A percentile compares a stretch with the other conserved stretches of the same genome.
These are phyloP conservation scores for Wallacemonas collosoma DNA, from an alignment of 208 protist genomes.

Conservation along the genomic window DNA sequence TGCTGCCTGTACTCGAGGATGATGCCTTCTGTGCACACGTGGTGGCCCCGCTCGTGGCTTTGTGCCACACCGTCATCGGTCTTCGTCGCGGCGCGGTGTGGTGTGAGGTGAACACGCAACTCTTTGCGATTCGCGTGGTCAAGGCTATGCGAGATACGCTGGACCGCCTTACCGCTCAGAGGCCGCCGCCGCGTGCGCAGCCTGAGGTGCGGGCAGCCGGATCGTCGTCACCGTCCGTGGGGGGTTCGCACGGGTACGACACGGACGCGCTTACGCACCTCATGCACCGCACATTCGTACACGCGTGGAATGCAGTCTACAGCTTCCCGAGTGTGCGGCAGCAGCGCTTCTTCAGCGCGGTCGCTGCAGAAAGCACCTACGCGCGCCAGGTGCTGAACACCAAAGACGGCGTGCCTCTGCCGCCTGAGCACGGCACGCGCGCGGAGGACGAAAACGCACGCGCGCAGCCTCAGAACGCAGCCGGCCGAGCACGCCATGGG, in stretches of 20 bases:
- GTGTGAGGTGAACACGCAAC: conserved; percentile 63
- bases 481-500: background rate
- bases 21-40: conserved; percentile 41
- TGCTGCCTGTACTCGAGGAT: conserved; percentile 44
- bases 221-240: too few species aligned
- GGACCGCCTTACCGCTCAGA: background rate
- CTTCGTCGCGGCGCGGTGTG: conserved; percentile 33
- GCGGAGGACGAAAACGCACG: background rate
- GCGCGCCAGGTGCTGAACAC: conserved; percentile 36
- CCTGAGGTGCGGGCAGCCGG: background rate
- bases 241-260: background rate
- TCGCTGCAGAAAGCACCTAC: conserved; percentile 22
- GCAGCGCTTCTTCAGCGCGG: conserved; percentile 32
- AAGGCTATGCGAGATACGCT: conserved; percentile 12
- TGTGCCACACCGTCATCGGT: conserved; percentile 49
- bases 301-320: conserved; percentile 65
- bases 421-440: background rate
- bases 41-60: conserved; percentile 57
- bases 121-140: conserved; percentile 61
- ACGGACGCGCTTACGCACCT: conserved; percentile 37
- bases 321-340: conserved; percentile 59
- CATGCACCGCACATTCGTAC: conserved; percentile 49
- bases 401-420: background rate
- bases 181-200: background rate
- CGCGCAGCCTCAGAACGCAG: background rate